Percentiles rank a stretch among this genome's conserved stretches.
phyloP scores from a whole-genome alignment of 2,329 filamentous ascomycete species.

The Penicillium sp. region DNA sequence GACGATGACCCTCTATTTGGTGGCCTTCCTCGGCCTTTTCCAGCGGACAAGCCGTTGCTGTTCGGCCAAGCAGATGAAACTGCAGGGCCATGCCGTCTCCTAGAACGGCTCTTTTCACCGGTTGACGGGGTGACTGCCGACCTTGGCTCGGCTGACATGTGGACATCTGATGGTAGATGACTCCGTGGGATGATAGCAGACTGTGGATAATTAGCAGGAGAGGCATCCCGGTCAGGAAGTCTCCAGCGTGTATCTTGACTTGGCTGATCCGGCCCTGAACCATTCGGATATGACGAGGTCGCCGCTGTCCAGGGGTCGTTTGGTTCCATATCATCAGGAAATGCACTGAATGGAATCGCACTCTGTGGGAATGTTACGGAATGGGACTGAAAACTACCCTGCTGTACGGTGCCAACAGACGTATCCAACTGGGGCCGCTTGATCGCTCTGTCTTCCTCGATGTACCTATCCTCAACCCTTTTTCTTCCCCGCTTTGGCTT shows the following conservation, averaged over 20 bases:
- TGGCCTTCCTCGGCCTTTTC: constrained; percentile 75
- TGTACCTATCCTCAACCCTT: constrained; percentile 60
- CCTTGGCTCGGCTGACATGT: constrained; percentile 55
- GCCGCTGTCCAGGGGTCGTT: constrained; percentile 38
- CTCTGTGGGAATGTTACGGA: constrained; percentile 51
- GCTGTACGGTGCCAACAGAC: constrained; percentile 47
- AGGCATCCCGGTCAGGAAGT: constrained; percentile 55
- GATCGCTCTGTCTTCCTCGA: constrained; percentile 52
- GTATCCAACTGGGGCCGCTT: constrained; percentile 64
- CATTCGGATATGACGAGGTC: constrained; percentile 43
- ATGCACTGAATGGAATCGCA: constrained; percentile 51
- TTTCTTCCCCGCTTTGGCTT: constrained; percentile 60
- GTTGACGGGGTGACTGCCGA: constrained; percentile 69
- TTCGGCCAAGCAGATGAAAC: constrained; percentile 89
- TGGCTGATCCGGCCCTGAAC: constrained; percentile 23
- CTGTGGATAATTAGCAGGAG: constrained; percentile 69
- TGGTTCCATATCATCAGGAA: constrained; percentile 53
- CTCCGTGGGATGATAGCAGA: constrained; percentile 68
- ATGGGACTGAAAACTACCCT: constrained; percentile 38
- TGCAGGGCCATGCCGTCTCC: constrained; percentile 72
- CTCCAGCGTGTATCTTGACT: constrained; percentile 43
- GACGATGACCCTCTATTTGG: constrained; percentile 67
- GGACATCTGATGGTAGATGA: constrained; percentile 30
- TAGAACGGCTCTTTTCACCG: constrained; percentile 40
- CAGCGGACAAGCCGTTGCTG: constrained; percentile 58